A percentile compares a stretch with the other conserved stretches of the same genome.
These are phyloP conservation scores for Halteria grandinella DNA, from an alignment of 73 alveolate genomes.

Conservation along the genomic window DNA sequence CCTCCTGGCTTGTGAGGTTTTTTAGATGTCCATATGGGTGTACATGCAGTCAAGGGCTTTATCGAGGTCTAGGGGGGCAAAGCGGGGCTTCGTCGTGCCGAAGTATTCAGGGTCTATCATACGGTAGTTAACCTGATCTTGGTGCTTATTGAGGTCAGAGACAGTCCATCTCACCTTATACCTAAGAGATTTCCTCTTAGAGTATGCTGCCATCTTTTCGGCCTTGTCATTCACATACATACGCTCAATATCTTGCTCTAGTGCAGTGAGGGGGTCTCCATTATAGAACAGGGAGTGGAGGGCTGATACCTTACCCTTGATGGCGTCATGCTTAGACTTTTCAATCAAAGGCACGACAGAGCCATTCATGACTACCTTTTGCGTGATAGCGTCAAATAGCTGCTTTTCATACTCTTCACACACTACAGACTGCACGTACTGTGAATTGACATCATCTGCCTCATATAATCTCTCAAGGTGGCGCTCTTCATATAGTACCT, in stretches of 20 bases:
- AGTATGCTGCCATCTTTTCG: conserved; percentile 62
- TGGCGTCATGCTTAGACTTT: conserved; percentile 58
- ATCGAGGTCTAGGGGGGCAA: conserved; percentile 64
- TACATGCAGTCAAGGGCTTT: conserved; percentile 41
- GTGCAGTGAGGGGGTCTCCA: conserved; percentile 73
- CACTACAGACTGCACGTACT: conserved; percentile 63
- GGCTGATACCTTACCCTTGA: conserved; percentile 59
- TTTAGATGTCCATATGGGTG: conserved; percentile 46
- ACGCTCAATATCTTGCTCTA: conserved; percentile 79
- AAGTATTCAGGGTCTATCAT: conserved; percentile 71
- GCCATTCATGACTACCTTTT: conserved; percentile 77
- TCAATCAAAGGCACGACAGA: conserved; percentile 71
- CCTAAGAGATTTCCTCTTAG: conserved; percentile 56
- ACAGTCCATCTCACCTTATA: conserved; percentile 83
- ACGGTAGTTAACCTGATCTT: conserved; percentile 72
- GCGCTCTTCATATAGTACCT: conserved; percentile 55
- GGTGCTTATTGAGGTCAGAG: conserved; percentile 72
- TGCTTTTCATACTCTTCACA: conserved; percentile 83
- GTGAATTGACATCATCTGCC: conserved; percentile 62
- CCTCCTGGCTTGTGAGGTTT: conserved; percentile 51
- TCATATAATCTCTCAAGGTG: conserved; percentile 68
- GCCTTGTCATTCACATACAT: conserved; percentile 70
- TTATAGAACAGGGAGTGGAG: conserved; percentile 60
- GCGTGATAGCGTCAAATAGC: conserved; percentile 66
- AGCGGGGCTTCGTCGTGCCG: conserved; percentile 73